Percentiles rank a stretch among this genome's conserved stretches.
Evolutionary conservation across 2,329 filamentous ascomycete species (phyloP).

Genomic region (Simplicillium sp.): DNA sequence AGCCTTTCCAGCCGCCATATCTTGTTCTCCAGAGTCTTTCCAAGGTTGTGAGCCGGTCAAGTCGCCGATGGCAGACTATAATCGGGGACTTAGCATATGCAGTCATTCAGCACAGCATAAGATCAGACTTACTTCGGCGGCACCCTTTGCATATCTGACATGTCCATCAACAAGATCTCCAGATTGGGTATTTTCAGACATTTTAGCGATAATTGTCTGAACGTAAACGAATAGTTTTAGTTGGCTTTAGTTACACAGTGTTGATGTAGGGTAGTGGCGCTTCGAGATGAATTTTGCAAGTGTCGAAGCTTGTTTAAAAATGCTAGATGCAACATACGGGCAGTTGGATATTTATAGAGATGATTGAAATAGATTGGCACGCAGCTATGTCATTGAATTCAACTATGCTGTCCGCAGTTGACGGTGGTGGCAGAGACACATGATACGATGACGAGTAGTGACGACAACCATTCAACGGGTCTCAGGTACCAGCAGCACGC

Average conservation of each 20-base stretch:
- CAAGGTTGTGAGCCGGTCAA: constrained; percentile 54
- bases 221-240: no score
- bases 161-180: constrained; percentile 55
- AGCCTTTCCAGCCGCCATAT: constrained; percentile 52
- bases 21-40: constrained; percentile 53
- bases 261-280: not conserved
- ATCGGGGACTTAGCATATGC: not conserved
- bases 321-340: no score
- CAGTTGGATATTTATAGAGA: no score
- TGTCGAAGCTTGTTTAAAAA: no score
- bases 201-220: constrained; percentile 12
- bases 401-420: not conserved
- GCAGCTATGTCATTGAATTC: no score
- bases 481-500: no score
- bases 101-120: not conserved
- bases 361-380: no score
- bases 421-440: not conserved
- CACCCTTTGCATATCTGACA: constrained; percentile 60
- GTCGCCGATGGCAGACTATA: constrained; percentile 48
- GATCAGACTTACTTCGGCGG: constrained; percentile 45
- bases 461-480: no score
- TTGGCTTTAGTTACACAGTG: no score
- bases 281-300: constrained; percentile 7
- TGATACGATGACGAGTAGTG: no score
- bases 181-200: constrained; percentile 25